Evolutionary conservation across 257 asterid species (phyloP).

Genomic region (Fraxinus quadrangulata): DNA sequence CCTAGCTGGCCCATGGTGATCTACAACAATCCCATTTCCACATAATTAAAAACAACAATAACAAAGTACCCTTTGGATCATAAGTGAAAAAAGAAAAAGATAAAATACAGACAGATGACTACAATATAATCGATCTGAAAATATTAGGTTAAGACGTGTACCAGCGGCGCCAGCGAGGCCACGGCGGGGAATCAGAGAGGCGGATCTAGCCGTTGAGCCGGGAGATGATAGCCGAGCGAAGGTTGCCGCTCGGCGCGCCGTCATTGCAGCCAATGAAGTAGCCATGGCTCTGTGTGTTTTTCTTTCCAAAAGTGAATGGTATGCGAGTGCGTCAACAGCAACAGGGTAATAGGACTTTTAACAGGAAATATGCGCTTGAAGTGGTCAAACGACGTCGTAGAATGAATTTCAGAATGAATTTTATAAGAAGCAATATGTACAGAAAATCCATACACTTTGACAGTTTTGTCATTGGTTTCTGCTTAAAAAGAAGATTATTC

Average conservation of each 20-base stretch:
- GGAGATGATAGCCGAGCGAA: constrained; percentile 53
- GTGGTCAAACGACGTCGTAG: background rate
- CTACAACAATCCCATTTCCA: constrained; percentile 32
- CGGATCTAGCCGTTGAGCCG: constrained; percentile 37
- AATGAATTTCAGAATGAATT: too few relatives aligned
- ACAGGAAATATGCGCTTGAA: background rate
- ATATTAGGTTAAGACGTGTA: constrained; percentile 31
- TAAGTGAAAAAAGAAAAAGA: constrained; percentile 9
- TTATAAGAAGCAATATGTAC: too few relatives aligned
- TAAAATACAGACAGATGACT: background rate
- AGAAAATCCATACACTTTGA: too few relatives aligned
- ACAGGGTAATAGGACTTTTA: background rate
- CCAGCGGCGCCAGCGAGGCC: constrained; percentile 81
- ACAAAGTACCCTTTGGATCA: background rate
- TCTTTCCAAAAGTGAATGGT: constrained; percentile 26
- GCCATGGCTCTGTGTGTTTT: constrained; percentile 52
- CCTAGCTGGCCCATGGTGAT: constrained; percentile 75
- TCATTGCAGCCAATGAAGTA: constrained; percentile 55
- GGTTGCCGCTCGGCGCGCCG: constrained; percentile 65
- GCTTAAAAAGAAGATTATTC: too few relatives aligned
- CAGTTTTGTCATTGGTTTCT: too few relatives aligned
- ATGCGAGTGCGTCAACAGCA: background rate
- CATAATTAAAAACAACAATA: too few relatives aligned
- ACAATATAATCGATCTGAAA: constrained; percentile 10
- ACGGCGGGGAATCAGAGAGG: constrained; percentile 63